Percentiles rank a stretch among this genome's conserved stretches.
Conservation (phyloP, 805 yeast genomes). For the Kodamaea jinghongensis region DNA sequence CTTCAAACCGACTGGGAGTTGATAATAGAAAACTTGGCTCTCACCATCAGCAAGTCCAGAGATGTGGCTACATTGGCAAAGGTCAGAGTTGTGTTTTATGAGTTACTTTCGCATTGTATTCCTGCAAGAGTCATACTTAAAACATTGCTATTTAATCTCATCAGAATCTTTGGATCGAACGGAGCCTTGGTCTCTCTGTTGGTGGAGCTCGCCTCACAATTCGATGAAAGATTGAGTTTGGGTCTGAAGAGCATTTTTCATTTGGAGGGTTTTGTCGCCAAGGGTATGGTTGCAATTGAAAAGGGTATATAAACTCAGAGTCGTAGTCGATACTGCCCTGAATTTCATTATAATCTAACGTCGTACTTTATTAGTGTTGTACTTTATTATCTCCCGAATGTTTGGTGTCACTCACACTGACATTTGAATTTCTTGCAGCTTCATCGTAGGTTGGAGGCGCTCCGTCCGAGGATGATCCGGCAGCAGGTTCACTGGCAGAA, state of each 20-base stretch:
- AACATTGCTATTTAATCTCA: conserved; percentile 45
- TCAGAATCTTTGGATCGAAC: conserved; percentile 24
- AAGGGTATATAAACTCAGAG: conserved; percentile 14
- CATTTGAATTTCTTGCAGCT: conserved; percentile 13
- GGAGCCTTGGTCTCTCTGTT: conserved; percentile 41
- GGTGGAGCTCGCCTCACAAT: conserved; percentile 59
- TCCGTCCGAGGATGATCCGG: conserved; percentile 7
- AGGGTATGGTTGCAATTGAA: conserved; percentile 76
- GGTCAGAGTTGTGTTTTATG: conserved; percentile 70
- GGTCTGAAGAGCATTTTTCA: conserved; percentile 93
- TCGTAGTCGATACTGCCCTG: no score
- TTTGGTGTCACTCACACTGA: conserved; percentile 12
- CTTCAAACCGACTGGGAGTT: conserved; percentile 86
- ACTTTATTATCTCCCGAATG: conserved; percentile 30
- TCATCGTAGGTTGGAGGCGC: conserved; percentile 26
- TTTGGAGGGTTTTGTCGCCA: conserved; percentile 90
- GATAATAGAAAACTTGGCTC: conserved; percentile 68
- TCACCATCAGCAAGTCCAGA: conserved; percentile 55
- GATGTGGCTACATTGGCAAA: conserved; percentile 60
- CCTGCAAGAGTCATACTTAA: conserved; percentile 83
- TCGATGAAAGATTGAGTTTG: conserved; percentile 81
- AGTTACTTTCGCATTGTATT: conserved; percentile 86
- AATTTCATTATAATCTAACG: background rate
- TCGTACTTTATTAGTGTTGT: conserved; percentile 17
- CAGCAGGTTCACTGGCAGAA: background rate